phyloP scores from a whole-genome alignment of 768 basidiomycete species.

The Lactifluus volemus region DNA sequence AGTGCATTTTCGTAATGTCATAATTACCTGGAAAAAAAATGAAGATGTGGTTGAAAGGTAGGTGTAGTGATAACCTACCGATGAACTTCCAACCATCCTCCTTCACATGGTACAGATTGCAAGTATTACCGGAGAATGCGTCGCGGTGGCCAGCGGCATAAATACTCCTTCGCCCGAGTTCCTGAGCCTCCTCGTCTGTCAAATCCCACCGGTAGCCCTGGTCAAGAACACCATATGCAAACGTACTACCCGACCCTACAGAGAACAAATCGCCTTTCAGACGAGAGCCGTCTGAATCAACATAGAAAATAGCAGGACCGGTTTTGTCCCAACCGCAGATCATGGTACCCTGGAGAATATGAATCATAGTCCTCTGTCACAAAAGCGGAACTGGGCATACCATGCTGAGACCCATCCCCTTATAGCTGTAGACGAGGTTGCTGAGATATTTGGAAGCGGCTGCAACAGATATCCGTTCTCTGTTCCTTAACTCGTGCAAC shows the following conservation, averaged over 20 bases:
- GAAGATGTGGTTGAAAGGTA: not conserved
- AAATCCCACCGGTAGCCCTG: constrained; percentile 94
- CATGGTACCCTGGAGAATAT: constrained; percentile 78
- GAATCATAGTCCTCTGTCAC: not conserved
- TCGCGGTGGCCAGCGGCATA: constrained; percentile 96
- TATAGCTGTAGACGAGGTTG: constrained; percentile 96
- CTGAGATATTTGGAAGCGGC: constrained; percentile 96
- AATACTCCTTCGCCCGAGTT: constrained; percentile 87
- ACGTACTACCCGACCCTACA: constrained; percentile 96
- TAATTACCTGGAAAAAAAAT: constrained; percentile 62
- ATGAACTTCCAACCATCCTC: constrained; percentile 96
- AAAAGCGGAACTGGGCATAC: constrained; percentile 34
- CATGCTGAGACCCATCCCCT: constrained; percentile 99
- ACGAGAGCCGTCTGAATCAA: constrained; percentile 94
- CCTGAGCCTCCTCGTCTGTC: constrained; percentile 87
- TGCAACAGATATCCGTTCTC: constrained; percentile 97
- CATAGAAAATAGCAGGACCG: constrained; percentile 92
- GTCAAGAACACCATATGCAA: constrained; percentile 98
- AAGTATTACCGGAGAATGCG: constrained; percentile 91
- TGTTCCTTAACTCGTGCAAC: constrained; percentile 91
- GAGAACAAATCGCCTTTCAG: constrained; percentile 97
- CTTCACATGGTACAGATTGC: constrained; percentile 93
- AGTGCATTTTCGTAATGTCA: constrained; percentile 85
- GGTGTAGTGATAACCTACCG: constrained; percentile 40
- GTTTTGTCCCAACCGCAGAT: constrained; percentile 99